A percentile compares a stretch with the other conserved stretches of the same genome.
Conservation (phyloP, 768 basidiomycete species). For the Scleroderma citrinum region DNA sequence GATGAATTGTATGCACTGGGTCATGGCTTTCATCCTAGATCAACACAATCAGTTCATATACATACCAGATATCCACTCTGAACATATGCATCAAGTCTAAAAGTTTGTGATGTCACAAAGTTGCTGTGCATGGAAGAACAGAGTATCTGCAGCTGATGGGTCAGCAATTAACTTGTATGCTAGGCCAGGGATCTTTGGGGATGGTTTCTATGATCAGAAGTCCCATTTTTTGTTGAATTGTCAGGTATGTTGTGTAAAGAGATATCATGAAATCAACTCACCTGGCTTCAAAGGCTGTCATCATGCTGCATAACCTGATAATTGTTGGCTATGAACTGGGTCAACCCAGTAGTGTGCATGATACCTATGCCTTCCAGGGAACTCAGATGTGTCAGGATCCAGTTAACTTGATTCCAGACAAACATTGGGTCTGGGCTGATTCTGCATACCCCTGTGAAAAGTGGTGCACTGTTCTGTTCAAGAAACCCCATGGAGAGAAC, state of each 20-base stretch:
- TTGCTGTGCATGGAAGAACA: not conserved
- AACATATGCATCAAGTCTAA: not conserved
- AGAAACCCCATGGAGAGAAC: conserved; percentile 5
- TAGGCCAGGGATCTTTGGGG: not conserved
- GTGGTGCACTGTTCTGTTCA: conserved; percentile 4
- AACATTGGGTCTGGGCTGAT: not conserved
- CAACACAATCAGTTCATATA: conserved; percentile 1
- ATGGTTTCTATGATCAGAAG: conserved; percentile 5
- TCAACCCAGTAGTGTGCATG: conserved; percentile 23
- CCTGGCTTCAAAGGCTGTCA: conserved; percentile 16
- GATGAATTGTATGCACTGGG: not conserved
- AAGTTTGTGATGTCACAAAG: not conserved
- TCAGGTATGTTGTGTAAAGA: not conserved
- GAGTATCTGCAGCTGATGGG: conserved; percentile 3
- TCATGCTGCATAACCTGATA: conserved; percentile 18
- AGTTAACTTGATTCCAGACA: not conserved
- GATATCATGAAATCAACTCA: not conserved
- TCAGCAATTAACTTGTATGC: not conserved
- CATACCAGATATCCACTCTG: not conserved
- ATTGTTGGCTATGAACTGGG: conserved; percentile 26
- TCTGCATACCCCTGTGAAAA: not conserved
- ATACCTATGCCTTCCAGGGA: conserved; percentile 2
- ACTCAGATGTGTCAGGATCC: not conserved
- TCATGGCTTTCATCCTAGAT: not conserved
- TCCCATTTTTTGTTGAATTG: conserved; percentile 1